phyloP scores from a whole-genome alignment of 1,284 basidiomycete species.

The Psilocybe mexicana region DNA sequence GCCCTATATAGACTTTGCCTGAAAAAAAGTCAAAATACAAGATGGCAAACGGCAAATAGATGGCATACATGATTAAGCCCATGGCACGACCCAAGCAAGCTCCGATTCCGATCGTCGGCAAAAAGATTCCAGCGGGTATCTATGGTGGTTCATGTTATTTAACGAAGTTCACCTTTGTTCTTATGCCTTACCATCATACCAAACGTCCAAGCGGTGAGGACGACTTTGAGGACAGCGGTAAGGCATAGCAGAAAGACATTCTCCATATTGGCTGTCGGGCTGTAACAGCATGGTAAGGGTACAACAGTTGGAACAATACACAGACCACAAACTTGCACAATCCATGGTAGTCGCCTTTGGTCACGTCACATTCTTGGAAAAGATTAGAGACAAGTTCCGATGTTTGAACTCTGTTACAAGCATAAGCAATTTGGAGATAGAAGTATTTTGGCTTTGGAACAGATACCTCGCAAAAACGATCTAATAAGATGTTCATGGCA shows the following conservation, averaged over 20 bases:
- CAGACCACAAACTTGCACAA: constrained; percentile 63
- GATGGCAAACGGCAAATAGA: background rate
- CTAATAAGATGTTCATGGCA: constrained; percentile 24
- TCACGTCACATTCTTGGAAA: constrained; percentile 71
- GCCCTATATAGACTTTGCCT: constrained; percentile 66
- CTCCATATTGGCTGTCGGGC: constrained; percentile 62
- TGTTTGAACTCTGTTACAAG: constrained; percentile 54
- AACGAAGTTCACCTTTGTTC: background rate
- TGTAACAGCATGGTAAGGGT: constrained; percentile 33
- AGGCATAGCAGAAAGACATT: constrained; percentile 67
- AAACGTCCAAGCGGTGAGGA: constrained; percentile 73
- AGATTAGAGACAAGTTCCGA: constrained; percentile 72
- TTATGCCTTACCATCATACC: constrained; percentile 63
- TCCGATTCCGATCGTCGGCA: constrained; percentile 73
- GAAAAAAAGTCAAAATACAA: constrained; percentile 1
- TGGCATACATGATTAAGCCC: constrained; percentile 62
- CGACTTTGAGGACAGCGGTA: constrained; percentile 61
- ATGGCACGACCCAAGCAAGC: constrained; percentile 70
- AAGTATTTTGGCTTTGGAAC: too few species aligned
- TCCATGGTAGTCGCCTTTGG: constrained; percentile 67
- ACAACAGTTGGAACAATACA: background rate
- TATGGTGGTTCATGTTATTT: constrained; percentile 24
- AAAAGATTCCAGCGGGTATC: constrained; percentile 75
- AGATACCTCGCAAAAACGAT: constrained; percentile 53
- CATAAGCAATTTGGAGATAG: background rate